Conservation (phyloP, 768 basidiomycete genomes). For the Multifurca ochricompacta region DNA sequence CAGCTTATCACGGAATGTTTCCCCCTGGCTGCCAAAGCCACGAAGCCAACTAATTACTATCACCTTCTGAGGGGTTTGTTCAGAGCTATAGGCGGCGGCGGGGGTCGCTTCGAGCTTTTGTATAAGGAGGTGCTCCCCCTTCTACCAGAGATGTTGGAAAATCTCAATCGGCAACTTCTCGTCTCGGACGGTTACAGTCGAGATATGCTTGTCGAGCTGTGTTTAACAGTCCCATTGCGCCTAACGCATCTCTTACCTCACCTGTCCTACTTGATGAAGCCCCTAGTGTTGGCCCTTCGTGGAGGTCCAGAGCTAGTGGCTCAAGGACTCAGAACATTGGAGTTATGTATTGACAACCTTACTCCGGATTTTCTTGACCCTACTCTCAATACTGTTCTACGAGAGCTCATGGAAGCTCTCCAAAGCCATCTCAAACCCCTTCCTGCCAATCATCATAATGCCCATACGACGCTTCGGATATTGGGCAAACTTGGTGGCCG, state of each 20-base stretch:
- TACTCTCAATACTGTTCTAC: conserved; percentile 82
- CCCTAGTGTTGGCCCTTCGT: conserved; percentile 82
- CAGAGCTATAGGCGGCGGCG: conserved; percentile 85
- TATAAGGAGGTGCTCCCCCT: conserved; percentile 96
- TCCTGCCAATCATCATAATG: conserved; percentile 81
- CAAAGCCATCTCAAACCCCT: conserved; percentile 86
- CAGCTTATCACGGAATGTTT: conserved; percentile 96
- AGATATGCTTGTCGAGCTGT: conserved; percentile 95
- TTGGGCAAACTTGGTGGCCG: conserved; percentile 94
- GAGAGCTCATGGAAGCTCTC: conserved; percentile 91
- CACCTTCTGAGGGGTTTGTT: conserved; percentile 88
- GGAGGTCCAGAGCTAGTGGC: conserved; percentile 86
- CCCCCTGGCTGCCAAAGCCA: conserved; percentile 84
- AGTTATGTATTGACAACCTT: conserved; percentile 98
- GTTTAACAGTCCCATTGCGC: conserved; percentile 91
- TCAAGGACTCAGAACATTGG: conserved; percentile 92
- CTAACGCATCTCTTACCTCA: conserved; percentile 94
- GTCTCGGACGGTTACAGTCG: conserved; percentile 74
- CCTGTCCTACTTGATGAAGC: conserved; percentile 92
- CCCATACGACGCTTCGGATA: conserved; percentile 93
- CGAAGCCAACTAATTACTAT: conserved; percentile 89
- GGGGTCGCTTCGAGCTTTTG: conserved; percentile 85
- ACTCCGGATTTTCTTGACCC: conserved; percentile 98
- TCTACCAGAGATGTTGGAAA: conserved; percentile 95
- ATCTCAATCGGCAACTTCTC: conserved; percentile 81